A percentile compares a stretch with the other conserved stretches of the same genome.
Conservation (phyloP, 106 monocot species). For the Triglochin maritima region DNA sequence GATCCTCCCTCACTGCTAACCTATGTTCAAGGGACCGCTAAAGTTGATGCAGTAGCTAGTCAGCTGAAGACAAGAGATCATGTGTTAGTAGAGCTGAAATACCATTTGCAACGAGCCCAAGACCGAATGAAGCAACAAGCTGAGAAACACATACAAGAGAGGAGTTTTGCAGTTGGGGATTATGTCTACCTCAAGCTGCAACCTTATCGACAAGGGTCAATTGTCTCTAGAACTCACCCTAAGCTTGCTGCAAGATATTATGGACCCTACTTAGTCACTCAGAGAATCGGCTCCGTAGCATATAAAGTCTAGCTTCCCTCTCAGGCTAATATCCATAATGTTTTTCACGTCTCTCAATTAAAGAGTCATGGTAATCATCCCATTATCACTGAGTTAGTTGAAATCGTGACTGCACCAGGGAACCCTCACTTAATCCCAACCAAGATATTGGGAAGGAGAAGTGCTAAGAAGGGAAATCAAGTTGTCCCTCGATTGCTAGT, state of each 20-base stretch:
- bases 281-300: not conserved
- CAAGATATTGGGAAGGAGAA: no score
- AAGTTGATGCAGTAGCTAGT: no score
- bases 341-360: conserved; percentile 3
- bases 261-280: not conserved
- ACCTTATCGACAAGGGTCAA: conserved; percentile 1
- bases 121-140: not conserved
- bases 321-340: not conserved
- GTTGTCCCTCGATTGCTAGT: no score
- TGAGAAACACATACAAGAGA: not conserved
- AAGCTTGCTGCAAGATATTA: not conserved
- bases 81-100: not conserved
- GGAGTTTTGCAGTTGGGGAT: no score
- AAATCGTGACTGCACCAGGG: no score
- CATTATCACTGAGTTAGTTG: no score
- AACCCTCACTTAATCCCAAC: no score
- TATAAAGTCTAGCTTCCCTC: not conserved
- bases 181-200: not conserved
- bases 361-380: not conserved
- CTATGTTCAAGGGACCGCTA: not conserved
- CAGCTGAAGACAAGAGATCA: no score
- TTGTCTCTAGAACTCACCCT: not conserved
- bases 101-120: not conserved
- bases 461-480: no score
- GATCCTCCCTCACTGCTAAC: not conserved